Percentiles rank a stretch among this genome's conserved stretches.
phyloP scores from a whole-genome alignment of 768 basidiomycete species.

The Rhizopogon salebrosus region DNA sequence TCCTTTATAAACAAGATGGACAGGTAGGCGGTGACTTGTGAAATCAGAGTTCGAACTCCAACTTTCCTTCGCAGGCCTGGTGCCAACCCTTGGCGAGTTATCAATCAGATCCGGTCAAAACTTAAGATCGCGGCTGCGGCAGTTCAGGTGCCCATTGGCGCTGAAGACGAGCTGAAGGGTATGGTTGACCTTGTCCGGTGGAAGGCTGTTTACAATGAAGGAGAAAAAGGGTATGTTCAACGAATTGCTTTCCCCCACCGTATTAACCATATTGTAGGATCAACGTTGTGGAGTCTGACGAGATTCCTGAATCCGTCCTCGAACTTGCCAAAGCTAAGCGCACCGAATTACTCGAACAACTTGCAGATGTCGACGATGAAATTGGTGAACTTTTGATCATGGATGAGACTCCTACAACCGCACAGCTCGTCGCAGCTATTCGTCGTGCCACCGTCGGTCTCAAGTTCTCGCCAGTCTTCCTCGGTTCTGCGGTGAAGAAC shows the following conservation, averaged over 20 bases:
- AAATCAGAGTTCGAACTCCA: background rate
- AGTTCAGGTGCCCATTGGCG: constrained; percentile 92
- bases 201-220: constrained; percentile 94
- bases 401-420: constrained; percentile 69
- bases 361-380: constrained; percentile 94
- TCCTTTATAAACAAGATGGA: constrained; percentile 99
- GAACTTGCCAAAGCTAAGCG: constrained; percentile 81
- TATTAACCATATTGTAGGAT: constrained; percentile 39
- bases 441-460: constrained; percentile 83
- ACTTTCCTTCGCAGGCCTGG: constrained; percentile 58
- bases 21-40: constrained; percentile 41
- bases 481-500: constrained; percentile 97
- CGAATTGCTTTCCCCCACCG: background rate
- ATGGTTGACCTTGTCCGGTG: constrained; percentile 92
- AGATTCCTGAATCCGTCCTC: constrained; percentile 75
- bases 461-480: constrained; percentile 94
- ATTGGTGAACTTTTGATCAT: constrained; percentile 89
- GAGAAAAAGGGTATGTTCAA: constrained; percentile 77
- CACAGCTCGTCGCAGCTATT: constrained; percentile 78
- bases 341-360: constrained; percentile 85
- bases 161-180: constrained; percentile 80
- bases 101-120: constrained; percentile 87
- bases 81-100: constrained; percentile 94
- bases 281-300: constrained; percentile 74
- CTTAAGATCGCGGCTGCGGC: constrained; percentile 91